A percentile compares a stretch with the other conserved stretches of the same genome.
These are phyloP conservation scores for Rosa rugosa DNA, from an alignment of 306 rosid genomes.

Conservation along the genomic window DNA sequence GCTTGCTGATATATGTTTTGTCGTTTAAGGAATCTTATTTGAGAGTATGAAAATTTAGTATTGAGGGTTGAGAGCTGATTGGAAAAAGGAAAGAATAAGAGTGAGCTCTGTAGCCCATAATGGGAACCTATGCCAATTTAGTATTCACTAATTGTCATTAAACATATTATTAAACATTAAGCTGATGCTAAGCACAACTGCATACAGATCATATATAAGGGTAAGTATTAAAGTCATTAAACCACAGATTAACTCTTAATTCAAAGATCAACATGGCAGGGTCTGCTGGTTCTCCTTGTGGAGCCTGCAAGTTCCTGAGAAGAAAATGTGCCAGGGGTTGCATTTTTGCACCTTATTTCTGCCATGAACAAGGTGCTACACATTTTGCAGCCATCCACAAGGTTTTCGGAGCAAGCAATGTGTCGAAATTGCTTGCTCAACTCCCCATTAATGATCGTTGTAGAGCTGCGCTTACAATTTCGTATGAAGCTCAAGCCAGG, in stretches of 20 bases:
- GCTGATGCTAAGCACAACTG: slow-evolving; percentile 37
- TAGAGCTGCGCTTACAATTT: slow-evolving; percentile 77
- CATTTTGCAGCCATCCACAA: slow-evolving; percentile 93
- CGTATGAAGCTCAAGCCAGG: slow-evolving; percentile 97
- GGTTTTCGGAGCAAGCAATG: slow-evolving; percentile 97
- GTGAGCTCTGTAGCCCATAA: slow-evolving; percentile 69
- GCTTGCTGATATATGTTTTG: slow-evolving; percentile 24
- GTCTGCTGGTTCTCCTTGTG: slow-evolving; percentile 85
- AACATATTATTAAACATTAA: slow-evolving; percentile 20
- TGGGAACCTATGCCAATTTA: slow-evolving; percentile 62
- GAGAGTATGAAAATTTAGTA: slow-evolving; percentile 17
- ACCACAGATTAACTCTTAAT: slow-evolving; percentile 11
- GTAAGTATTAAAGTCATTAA: slow-evolving; percentile 3
- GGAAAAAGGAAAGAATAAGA: slow-evolving; percentile 29
- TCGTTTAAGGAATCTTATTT: slow-evolving; percentile 57
- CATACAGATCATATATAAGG: slow-evolving; percentile 13
- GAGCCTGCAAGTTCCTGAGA: slow-evolving; percentile 98
- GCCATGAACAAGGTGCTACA: slow-evolving; percentile 87
- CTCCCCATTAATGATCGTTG: slow-evolving; percentile 69
- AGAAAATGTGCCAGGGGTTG: slow-evolving; percentile 90
- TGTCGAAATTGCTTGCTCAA: slow-evolving; percentile 83
- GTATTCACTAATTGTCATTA: slow-evolving; percentile 34
- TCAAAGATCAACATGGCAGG: slow-evolving; percentile 44
- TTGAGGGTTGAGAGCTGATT: background rate
- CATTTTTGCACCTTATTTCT: slow-evolving; percentile 91